Conservation (phyloP, 1,139 yeast genomes). For the Williopsis jadinii region DNA sequence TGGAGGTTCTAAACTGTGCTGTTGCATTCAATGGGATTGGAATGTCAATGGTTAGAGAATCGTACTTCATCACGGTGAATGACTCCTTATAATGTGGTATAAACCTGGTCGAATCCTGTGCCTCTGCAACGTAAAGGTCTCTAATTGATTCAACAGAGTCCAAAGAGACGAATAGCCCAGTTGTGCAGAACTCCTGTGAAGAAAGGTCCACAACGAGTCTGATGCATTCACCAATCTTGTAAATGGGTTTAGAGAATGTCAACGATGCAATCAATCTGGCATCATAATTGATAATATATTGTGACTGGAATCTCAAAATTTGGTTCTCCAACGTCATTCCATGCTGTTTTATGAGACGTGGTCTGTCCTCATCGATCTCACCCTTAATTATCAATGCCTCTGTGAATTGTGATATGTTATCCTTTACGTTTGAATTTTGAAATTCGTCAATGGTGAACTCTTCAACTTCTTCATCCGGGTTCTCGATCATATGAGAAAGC, state of each 20-base stretch:
- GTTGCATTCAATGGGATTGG: slow-evolving; percentile 28
- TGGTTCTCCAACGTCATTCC: slow-evolving; percentile 21
- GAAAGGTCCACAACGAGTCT: slow-evolving; percentile 30
- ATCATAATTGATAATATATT: slow-evolving; percentile 28
- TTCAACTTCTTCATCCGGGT: slow-evolving; percentile 4
- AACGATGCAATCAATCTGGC: slow-evolving; percentile 26
- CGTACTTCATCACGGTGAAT: slow-evolving; percentile 23
- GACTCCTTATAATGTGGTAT: slow-evolving; percentile 24
- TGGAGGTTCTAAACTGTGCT: slow-evolving; percentile 29
- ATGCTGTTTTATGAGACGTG: slow-evolving; percentile 7
- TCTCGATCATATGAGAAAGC: slow-evolving; percentile 8
- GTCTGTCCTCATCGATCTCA: slow-evolving; percentile 3
- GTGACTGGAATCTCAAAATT: slow-evolving; percentile 25
- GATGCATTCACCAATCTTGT: slow-evolving; percentile 44
- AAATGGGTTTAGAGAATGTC: slow-evolving; percentile 35
- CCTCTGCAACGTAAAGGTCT: slow-evolving; percentile 19
- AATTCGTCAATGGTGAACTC: slow-evolving; percentile 10
- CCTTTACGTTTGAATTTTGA: slow-evolving; percentile 11
- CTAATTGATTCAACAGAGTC: slow-evolving; percentile 27
- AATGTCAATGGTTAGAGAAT: slow-evolving; percentile 22
- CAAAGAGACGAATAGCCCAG: slow-evolving; percentile 26
- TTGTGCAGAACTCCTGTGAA: slow-evolving; percentile 12
- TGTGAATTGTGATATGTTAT: slow-evolving; percentile 13
- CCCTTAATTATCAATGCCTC: slow-evolving; percentile 7
- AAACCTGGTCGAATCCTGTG: slow-evolving; percentile 14